Conservation (phyloP, 2,329 filamentous ascomycete genomes). For the Colletotrichum zoysiae region DNA sequence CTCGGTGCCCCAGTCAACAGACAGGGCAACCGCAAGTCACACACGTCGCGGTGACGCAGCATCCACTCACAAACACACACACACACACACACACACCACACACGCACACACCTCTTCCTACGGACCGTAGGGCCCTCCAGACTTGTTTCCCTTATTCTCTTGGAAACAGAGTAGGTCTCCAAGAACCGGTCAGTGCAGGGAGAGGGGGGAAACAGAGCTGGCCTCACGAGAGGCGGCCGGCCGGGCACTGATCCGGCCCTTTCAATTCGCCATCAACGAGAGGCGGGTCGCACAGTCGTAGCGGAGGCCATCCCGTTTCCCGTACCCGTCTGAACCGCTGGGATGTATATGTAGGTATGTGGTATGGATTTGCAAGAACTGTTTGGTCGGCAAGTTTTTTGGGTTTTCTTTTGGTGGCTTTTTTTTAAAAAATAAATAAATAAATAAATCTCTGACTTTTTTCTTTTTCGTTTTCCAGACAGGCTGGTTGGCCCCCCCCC, state of each 20-base stretch:
- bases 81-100: slow-evolving; percentile 6
- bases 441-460: too few relatives aligned
- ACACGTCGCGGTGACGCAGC: slow-evolving; percentile 30
- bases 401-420: not conserved
- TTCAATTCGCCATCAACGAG: not conserved
- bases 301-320: not conserved
- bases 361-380: not conserved
- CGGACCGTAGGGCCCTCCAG: not conserved
- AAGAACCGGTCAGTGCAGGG: not conserved
- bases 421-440: not conserved
- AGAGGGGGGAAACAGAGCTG: not conserved
- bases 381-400: not conserved
- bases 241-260: not conserved
- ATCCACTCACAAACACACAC: slow-evolving; percentile 14
- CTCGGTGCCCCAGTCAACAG: slow-evolving; percentile 31
- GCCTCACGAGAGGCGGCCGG: not conserved
- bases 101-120: slow-evolving; percentile 13
- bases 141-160: not conserved
- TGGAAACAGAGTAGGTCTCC: not conserved
- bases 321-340: slow-evolving; percentile 6
- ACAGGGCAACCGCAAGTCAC: slow-evolving; percentile 18
- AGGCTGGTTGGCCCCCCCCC: not conserved
- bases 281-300: slow-evolving; percentile 5
- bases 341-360: not conserved
- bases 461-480: not conserved